Evolutionary conservation across 495 filamentous ascomycete genomes (phyloP).

Genomic region (Lentithecium fluviatile): DNA sequence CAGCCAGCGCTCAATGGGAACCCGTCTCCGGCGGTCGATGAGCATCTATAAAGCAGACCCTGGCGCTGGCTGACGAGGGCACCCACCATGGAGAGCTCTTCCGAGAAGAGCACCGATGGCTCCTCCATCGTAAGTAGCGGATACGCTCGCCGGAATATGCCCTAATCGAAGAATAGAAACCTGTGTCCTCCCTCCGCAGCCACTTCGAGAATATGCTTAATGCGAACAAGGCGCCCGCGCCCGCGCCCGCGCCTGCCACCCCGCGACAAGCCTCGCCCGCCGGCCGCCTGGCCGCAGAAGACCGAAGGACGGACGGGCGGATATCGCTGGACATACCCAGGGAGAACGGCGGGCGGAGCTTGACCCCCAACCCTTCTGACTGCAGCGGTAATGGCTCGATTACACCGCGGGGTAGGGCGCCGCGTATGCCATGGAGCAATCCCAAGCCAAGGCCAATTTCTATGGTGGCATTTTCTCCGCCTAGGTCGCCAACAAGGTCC

Average conservation of each 20-base stretch:
- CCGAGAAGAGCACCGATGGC: constrained; percentile 52
- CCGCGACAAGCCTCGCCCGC: constrained; percentile 19
- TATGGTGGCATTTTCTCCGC: constrained; percentile 57
- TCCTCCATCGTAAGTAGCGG: constrained; percentile 56
- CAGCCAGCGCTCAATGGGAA: constrained; percentile 24
- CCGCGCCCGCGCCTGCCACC: constrained; percentile 19
- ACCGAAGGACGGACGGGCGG: constrained; percentile 28
- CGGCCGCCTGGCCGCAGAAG: constrained; percentile 17
- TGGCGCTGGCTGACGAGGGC: constrained; percentile 31
- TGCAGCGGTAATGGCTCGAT: constrained; percentile 15
- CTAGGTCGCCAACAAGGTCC: constrained; percentile 62
- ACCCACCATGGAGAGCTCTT: constrained; percentile 30
- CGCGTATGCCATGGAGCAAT: constrained; percentile 38
- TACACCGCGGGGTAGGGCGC: constrained; percentile 29
- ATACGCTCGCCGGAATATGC: not conserved
- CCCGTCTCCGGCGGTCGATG: constrained; percentile 23
- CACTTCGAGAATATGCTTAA: constrained; percentile 86
- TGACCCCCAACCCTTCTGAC: constrained; percentile 16
- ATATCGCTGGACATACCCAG: constrained; percentile 38
- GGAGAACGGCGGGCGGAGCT: constrained; percentile 17
- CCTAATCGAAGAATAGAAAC: constrained; percentile 45
- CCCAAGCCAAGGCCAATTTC: constrained; percentile 44
- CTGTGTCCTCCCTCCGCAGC: constrained; percentile 88
- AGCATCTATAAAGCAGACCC: constrained; percentile 24
- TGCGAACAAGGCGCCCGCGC: constrained; percentile 20